Percentiles rank a stretch among this genome's conserved stretches.
These are phyloP conservation scores for Brassica nigra DNA, from an alignment of 345 rosid genomes.

Conservation along the genomic window DNA sequence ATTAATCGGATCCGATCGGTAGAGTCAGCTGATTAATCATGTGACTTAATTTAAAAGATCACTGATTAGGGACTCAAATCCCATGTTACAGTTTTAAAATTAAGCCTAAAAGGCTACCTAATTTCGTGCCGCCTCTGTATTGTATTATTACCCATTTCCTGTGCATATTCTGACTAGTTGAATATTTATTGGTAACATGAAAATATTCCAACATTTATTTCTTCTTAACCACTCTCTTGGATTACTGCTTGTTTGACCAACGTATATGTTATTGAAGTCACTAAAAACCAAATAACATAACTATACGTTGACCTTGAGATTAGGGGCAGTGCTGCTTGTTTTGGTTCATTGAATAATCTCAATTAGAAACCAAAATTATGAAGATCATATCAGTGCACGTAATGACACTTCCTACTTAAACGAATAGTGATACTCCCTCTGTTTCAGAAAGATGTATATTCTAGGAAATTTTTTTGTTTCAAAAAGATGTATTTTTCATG, in stretches of 20 bases:
- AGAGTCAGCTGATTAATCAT: slow-evolving; percentile 37
- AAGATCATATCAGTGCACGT: background rate
- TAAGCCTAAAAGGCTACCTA: slow-evolving; percentile 10
- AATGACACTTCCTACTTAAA: background rate
- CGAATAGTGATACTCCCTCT: background rate
- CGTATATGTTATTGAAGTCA: background rate
- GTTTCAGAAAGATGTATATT: no score
- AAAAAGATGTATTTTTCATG: no score
- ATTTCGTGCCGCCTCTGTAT: slow-evolving; percentile 30
- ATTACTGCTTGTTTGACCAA: slow-evolving; percentile 32
- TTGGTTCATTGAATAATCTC: background rate
- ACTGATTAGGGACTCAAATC: slow-evolving; percentile 21
- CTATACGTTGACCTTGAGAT: background rate
- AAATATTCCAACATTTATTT: slow-evolving; percentile 43
- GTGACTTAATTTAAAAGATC: slow-evolving; percentile 10
- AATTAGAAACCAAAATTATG: background rate
- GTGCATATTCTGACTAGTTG: background rate
- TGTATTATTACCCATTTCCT: background rate
- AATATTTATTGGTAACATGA: slow-evolving; percentile 34
- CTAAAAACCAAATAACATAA: background rate
- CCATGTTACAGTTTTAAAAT: slow-evolving; percentile 31
- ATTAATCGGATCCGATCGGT: slow-evolving; percentile 35
- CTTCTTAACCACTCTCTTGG: background rate
- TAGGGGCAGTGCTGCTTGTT: background rate
- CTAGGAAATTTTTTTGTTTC: no score